Evolutionary conservation across 352 stramenopile genomes (phyloP), one percentile per base, ranked within the genome.

Genomic region (Globisporangium alternatum): DNA sequence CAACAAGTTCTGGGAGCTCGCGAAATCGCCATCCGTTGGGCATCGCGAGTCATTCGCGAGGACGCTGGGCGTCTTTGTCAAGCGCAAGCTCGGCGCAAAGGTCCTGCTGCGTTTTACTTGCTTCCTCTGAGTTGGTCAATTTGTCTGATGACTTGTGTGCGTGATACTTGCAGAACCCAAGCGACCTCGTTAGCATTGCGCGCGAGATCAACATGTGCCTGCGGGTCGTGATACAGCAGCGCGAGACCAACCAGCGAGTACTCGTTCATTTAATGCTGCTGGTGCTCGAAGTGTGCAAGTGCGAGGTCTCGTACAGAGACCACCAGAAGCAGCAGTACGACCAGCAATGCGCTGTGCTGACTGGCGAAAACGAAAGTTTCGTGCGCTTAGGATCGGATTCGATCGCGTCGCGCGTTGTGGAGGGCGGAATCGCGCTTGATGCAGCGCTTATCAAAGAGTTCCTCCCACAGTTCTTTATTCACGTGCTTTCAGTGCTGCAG

Each of bases 171-270:
- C 12, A 41, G 22, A 56, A 28, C 33, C 12, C 30, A 15, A 49
- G 37, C 10, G 45, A n/a, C 10, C 58, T 63, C 21, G n/a, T 30
- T 2, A 49, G 45, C 15, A 65, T 62, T 9, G 47, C 75, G 22
- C 65, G 60, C 37, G 78, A 88, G 35, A 56, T 88, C 21, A 77
- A 76, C 59, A 69, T 56, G 33, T 85, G 72, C 41, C 56, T 83
- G 6, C 45, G 49, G 9, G 60, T 76, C 7, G 56, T 82, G 31
- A 31, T 78, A 2, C 57, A 77, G 0, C 62, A 77, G 13, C 58
- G 68, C 44, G 78, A 86, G 59, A 49, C 43, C 2, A 65, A 72
- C 13, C 33, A 56, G 1, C 52, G 41, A 28, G 78, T 86, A 43
- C 45, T 88, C n/a, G 33, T 70, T 7, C 52, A 54, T 2, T 21